Evolutionary conservation across 768 basidiomycete species (phyloP), one percentile per base, ranked within the genome.

Genomic region (Lactifluus volemus): DNA sequence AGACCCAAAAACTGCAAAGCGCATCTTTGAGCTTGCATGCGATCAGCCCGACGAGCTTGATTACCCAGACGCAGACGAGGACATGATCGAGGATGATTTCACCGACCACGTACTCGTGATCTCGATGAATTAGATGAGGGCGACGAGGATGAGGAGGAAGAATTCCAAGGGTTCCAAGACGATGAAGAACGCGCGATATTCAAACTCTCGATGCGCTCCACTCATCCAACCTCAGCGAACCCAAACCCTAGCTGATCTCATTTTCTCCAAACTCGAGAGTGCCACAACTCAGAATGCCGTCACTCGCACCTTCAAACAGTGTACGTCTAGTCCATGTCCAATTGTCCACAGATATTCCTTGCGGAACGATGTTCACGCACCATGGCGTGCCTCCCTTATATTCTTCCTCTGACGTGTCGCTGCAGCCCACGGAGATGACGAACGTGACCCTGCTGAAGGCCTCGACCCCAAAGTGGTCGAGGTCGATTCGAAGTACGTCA

Each of bases 221-320:
- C 47, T 92, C 92, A 41, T 74, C 84, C 14, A 90, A 86, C 72
- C 78, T 82, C 14, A 80, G 81, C 7, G 86, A 90, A 71, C 83
- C 90, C 49, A 81, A 71, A 98, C 96, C 2, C 76, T 99, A 34
- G 97, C 97, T 34, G 97, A 99, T 71, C 79, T 98, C n/a, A 99
- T 98, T 61, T 92, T 99, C 70, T 81, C 89, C 29, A 98, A 98
- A 75, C 78, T 99, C 25, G 88, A 95, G 60, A 81, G 79, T 59
- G 79, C 77, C 14, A 71, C 78, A 4, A 76, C 77, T 49, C 77
- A 80, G 41, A 72, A 82, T 8, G 78, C 81, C 10, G 75, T 80
- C 32, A 83, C 85, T 57, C 80, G 81, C 70, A 84, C 84, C 67
- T 79, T 82, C 8, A 77, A 79, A 30, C 84, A 81, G 79, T 83